A percentile compares a stretch with the other conserved stretches of the same genome.
Conservation (phyloP, 2,329 filamentous ascomycete species). For the Botrytis medusae region DNA sequence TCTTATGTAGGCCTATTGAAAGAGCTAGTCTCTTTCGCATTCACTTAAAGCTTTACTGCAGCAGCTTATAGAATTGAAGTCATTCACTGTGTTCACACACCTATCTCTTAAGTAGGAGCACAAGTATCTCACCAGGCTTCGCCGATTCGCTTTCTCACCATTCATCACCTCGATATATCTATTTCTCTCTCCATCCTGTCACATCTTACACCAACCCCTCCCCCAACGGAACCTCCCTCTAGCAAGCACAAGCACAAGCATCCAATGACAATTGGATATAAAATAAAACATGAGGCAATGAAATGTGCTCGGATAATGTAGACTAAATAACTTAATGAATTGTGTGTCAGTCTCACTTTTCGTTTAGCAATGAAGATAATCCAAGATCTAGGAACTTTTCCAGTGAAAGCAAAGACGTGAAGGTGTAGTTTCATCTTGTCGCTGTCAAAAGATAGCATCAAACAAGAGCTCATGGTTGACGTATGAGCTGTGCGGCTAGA, state of each 20-base stretch:
- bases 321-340: background rate
- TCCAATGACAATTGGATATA: background rate
- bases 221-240: background rate
- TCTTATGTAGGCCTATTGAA: too few species aligned
- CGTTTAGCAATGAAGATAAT: background rate
- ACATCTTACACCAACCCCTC: background rate
- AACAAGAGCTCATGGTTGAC: background rate
- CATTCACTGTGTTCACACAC: too few species aligned
- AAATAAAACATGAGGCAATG: background rate
- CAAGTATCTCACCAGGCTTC: background rate
- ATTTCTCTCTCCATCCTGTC: background rate
- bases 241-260: background rate
- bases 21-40: too few species aligned
- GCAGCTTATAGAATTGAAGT: too few species aligned
- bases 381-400: background rate
- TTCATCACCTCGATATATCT: background rate
- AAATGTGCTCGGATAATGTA: background rate
- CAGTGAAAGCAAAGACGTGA: background rate
- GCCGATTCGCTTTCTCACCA: background rate
- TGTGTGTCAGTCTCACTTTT: background rate
- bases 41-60: too few species aligned
- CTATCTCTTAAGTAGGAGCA: background rate
- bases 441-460: accelerated
- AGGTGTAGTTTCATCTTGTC: background rate
- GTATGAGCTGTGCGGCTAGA: background rate